phyloP scores from a whole-genome alignment of 164 flowering plant genomes.

The Tinospora cordifolia region DNA sequence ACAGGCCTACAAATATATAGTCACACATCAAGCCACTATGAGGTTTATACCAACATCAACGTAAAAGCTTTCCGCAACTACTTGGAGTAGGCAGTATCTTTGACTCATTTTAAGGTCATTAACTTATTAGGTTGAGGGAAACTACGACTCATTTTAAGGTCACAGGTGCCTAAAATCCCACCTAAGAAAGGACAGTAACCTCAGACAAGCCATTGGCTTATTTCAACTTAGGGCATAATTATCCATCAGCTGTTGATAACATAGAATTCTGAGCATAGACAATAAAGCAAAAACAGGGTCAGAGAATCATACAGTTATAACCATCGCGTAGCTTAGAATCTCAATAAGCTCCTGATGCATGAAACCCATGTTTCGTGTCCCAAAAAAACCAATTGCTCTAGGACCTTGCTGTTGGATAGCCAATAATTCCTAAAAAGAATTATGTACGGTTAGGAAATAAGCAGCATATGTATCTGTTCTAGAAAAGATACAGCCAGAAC shows the following conservation, averaged over 20 bases:
- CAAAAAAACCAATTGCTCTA: conserved; percentile 90
- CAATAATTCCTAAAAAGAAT: conserved; percentile 60
- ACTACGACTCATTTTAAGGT: background rate
- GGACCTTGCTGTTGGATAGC: conserved; percentile 99
- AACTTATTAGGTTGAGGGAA: background rate
- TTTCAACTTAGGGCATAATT: conserved; percentile 2
- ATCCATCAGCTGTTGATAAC: background rate
- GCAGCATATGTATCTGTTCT: too few species aligned
- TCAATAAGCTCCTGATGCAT: conserved; percentile 97
- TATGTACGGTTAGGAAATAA: background rate
- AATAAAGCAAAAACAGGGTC: conserved; percentile 1
- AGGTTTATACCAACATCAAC: background rate
- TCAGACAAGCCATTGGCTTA: background rate
- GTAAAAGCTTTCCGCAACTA: background rate
- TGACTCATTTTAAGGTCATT: background rate
- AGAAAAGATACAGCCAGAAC: too few species aligned
- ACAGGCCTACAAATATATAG: too few species aligned
- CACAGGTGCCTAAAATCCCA: background rate
- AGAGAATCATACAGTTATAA: conserved; percentile 70
- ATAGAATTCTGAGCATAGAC: background rate
- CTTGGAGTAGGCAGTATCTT: background rate
- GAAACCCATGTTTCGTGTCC: conserved; percentile 96
- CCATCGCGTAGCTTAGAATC: conserved; percentile 97
- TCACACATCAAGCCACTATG: too few species aligned
- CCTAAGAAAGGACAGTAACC: background rate